Percentiles rank a stretch among this genome's conserved stretches.
These are phyloP conservation scores for Arthrocladium fulminans DNA, from an alignment of 2,329 filamentous ascomycete genomes.

Conservation along the genomic window DNA sequence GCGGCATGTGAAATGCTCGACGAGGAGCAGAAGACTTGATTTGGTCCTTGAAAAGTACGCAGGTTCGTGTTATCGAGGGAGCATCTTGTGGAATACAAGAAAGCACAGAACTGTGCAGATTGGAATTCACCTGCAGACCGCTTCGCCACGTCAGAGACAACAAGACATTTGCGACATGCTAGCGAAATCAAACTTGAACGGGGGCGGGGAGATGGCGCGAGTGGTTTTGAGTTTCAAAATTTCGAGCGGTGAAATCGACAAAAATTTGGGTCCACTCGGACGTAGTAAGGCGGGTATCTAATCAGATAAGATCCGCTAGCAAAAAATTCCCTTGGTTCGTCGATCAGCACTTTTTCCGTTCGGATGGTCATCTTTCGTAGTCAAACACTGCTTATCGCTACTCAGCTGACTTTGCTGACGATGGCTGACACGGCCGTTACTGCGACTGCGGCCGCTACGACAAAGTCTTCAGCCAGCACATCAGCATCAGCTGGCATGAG, in stretches of 20 bases:
- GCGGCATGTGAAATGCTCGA: conserved; percentile 2
- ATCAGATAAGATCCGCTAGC: conserved; percentile 8
- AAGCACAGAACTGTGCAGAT: not conserved
- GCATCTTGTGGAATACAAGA: conserved; percentile 21
- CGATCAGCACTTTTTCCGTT: too few species aligned
- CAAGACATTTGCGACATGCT: not conserved
- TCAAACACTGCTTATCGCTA: too few species aligned
- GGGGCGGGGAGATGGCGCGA: not conserved
- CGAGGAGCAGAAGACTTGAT: not conserved
- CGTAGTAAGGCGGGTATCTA: not conserved
- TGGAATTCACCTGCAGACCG: not conserved
- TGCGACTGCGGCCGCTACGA: conserved; percentile 31
- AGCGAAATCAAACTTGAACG: not conserved
- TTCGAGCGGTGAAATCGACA: conserved; percentile 1
- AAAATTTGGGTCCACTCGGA: not conserved
- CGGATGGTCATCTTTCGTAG: too few species aligned
- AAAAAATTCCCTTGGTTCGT: conserved; percentile 11
- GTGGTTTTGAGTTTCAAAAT: not conserved
- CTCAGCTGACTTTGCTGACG: not conserved
- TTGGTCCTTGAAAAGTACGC: not conserved
- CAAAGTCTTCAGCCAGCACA: not conserved
- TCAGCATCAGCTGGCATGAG: not conserved
- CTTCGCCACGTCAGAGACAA: not conserved
- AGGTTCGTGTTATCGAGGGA: conserved; percentile 28
- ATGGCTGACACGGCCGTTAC: conserved; percentile 7